Percentiles rank a stretch among this genome's conserved stretches.
Conservation (phyloP, 306 rosid species). For the Datisca glomerata region DNA sequence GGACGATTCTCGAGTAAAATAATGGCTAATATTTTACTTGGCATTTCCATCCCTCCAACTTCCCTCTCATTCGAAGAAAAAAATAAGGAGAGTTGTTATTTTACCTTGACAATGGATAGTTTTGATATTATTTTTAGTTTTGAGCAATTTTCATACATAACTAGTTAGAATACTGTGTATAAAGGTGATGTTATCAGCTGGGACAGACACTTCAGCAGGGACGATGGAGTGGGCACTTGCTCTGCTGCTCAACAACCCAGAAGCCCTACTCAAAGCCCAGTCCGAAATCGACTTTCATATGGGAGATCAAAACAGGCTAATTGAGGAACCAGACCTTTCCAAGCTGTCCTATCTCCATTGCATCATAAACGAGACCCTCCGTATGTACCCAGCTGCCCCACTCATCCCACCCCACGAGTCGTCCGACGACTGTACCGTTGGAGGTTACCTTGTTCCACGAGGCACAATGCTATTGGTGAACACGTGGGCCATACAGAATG, state of each 20-base stretch:
- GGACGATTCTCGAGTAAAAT: too few relatives aligned
- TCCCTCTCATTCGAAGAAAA: neutral
- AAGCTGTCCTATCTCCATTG: conserved; percentile 15
- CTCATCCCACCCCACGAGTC: conserved; percentile 27
- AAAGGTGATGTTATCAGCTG: conserved; percentile 12
- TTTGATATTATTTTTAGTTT: too few relatives aligned
- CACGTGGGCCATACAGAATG: conserved; percentile 33
- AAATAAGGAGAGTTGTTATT: too few relatives aligned
- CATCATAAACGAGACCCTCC: conserved; percentile 28
- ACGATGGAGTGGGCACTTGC: conserved; percentile 28
- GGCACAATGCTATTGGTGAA: conserved; percentile 32
- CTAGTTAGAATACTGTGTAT: too few relatives aligned
- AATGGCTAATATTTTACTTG: too few relatives aligned
- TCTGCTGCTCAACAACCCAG: conserved; percentile 19
- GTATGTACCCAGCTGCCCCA: conserved; percentile 25
- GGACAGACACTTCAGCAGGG: conserved; percentile 17
- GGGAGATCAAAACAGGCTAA: conserved; percentile 7
- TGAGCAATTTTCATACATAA: too few relatives aligned
- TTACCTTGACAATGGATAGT: too few relatives aligned
- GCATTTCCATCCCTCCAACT: neutral
- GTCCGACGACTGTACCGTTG: conserved; percentile 16
- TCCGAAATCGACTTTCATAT: conserved; percentile 6
- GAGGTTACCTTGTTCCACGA: conserved; percentile 25
- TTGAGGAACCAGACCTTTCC: conserved; percentile 18
- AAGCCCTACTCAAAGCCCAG: conserved; percentile 10